These are phyloP conservation scores for Globisporangium yorkense DNA, from an alignment of 352 stramenopile species.

Conservation along the genomic window DNA sequence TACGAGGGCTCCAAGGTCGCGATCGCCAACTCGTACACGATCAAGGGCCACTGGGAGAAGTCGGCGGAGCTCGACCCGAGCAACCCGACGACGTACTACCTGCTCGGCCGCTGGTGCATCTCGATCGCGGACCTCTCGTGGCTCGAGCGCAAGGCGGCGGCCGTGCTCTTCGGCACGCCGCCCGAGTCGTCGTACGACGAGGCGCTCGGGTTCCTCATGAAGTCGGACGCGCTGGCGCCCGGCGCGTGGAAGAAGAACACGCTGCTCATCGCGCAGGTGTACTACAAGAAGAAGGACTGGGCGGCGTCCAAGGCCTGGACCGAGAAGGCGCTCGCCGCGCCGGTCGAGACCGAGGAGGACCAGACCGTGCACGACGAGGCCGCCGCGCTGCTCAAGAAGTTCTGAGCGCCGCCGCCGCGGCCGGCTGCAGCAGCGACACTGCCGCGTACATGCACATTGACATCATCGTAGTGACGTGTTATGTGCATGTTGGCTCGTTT, in stretches of 20 bases:
- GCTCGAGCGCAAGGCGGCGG: constrained; percentile 79
- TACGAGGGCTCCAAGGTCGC: constrained; percentile 84
- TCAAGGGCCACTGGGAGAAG: constrained; percentile 80
- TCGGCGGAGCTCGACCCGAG: constrained; percentile 65
- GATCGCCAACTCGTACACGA: constrained; percentile 77
- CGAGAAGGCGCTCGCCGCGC: constrained; percentile 58
- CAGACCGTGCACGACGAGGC: constrained; percentile 64
- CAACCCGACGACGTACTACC: constrained; percentile 70
- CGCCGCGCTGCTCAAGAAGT: constrained; percentile 55
- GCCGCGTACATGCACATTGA: neutral
- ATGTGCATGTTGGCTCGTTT: too few relatives aligned
- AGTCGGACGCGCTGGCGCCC: constrained; percentile 68
- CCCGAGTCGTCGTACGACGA: constrained; percentile 82
- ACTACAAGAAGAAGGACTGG: constrained; percentile 75
- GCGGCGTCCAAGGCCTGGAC: constrained; percentile 63
- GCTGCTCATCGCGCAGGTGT: constrained; percentile 74
- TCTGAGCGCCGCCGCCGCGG: constrained; percentile 13
- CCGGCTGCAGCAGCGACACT: neutral
- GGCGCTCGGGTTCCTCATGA: constrained; percentile 62
- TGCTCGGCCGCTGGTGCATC: constrained; percentile 82
- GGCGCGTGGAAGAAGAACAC: constrained; percentile 84
- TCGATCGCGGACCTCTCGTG: constrained; percentile 80
- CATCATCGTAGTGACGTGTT: too few relatives aligned
- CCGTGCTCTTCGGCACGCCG: constrained; percentile 75
- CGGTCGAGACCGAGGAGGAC: constrained; percentile 57